phyloP scores from a whole-genome alignment of 495 filamentous ascomycete genomes.

The Arthonia radiata region DNA sequence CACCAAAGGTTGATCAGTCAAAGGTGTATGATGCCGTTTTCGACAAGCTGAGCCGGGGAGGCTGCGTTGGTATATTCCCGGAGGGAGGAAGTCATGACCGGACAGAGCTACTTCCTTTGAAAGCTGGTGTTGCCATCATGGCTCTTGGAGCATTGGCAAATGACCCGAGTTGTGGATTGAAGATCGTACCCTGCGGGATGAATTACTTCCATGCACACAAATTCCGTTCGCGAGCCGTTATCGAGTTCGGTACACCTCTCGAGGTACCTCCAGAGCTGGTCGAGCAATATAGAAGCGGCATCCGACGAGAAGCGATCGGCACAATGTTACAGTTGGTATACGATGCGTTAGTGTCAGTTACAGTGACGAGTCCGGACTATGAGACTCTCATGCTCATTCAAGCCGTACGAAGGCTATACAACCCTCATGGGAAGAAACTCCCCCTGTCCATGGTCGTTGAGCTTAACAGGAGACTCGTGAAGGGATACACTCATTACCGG shows the following conservation, averaged over 20 bases:
- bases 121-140: conserved; percentile 97
- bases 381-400: conserved; percentile 94
- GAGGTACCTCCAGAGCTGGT: conserved; percentile 62
- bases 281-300: conserved; percentile 56
- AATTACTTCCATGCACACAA: conserved; percentile 99
- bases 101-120: conserved; percentile 76
- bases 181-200: conserved; percentile 99
- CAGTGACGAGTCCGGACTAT: conserved; percentile 82
- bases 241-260: conserved; percentile 81
- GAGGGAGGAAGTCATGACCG: conserved; percentile 96
- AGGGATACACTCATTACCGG: conserved; percentile 82
- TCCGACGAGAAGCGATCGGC: conserved; percentile 64
- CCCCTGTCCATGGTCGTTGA: conserved; percentile 88
- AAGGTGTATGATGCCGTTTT: conserved; percentile 88
- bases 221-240: conserved; percentile 85
- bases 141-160: conserved; percentile 79
- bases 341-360: conserved; percentile 62
- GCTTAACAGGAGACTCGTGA: conserved; percentile 76
- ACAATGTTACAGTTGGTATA: conserved; percentile 67
- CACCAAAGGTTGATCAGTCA: conserved; percentile 85
- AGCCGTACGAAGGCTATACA: conserved; percentile 82
- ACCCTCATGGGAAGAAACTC: conserved; percentile 78
- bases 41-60: conserved; percentile 48
- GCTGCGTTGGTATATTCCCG: conserved; percentile 90
- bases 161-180: conserved; percentile 70